Percentiles rank a stretch among this genome's conserved stretches.
Evolutionary conservation across 2,329 filamentous ascomycete species (phyloP).

Genomic region (Neospermospora avenae): DNA sequence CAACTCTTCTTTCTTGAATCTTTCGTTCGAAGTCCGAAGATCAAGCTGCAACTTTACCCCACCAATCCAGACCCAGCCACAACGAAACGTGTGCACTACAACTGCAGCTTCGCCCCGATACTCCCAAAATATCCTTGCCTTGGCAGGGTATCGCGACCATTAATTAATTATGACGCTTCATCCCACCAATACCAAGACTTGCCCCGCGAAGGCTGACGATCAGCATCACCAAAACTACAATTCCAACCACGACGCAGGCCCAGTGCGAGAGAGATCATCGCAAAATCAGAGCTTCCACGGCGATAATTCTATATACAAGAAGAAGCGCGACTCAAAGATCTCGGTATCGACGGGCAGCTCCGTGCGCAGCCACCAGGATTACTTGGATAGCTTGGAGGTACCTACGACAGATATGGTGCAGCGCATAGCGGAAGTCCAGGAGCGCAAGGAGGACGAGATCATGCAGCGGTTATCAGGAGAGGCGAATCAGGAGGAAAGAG

Average conservation of each 20-base stretch:
- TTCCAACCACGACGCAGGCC: background rate
- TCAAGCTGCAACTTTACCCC: background rate
- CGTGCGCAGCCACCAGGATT: slow-evolving; percentile 30
- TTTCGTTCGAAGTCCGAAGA: background rate
- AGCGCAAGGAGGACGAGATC: slow-evolving; percentile 33
- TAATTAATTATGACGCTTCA: slow-evolving; percentile 8
- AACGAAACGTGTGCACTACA: background rate
- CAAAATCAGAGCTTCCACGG: background rate
- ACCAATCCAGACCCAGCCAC: background rate
- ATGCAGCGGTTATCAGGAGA: slow-evolving; percentile 37
- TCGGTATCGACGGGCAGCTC: slow-evolving; percentile 24
- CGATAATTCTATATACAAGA: background rate
- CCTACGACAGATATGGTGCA: slow-evolving; percentile 41
- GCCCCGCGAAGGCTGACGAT: slow-evolving; percentile 1
- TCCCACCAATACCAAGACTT: background rate
- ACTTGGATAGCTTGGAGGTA: slow-evolving; percentile 29
- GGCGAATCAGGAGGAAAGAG: slow-evolving; percentile 41
- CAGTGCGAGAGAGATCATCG: background rate
- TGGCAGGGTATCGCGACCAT: background rate
- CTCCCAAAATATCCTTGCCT: background rate
- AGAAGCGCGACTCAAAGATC: slow-evolving; percentile 21
- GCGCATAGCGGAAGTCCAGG: slow-evolving; percentile 48
- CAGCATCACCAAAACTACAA: background rate
- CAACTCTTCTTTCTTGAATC: no score
- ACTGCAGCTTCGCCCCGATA: background rate